These are phyloP conservation scores for Macrotyloma uniflorum DNA, from an alignment of 306 rosid genomes.

Conservation along the genomic window DNA sequence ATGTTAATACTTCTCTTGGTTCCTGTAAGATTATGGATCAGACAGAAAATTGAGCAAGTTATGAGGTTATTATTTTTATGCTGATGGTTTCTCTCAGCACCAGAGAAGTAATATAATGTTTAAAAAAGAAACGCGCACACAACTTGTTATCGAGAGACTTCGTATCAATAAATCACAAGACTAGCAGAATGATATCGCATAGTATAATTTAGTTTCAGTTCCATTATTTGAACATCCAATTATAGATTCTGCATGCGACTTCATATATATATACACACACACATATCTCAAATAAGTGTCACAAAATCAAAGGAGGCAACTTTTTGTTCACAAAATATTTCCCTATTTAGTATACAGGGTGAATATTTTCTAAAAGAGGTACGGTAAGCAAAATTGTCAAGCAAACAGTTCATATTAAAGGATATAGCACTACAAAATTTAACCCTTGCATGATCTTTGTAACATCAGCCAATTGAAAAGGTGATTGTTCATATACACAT, in stretches of 20 bases:
- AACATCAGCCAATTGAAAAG: background rate
- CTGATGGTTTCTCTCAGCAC: background rate
- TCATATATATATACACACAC: no score
- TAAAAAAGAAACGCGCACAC: background rate
- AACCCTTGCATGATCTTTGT: background rate
- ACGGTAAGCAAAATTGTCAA: background rate
- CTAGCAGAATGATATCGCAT: background rate
- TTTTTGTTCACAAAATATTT: background rate
- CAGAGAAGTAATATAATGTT: background rate
- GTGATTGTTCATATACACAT: background rate
- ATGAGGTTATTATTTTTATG: constrained; percentile 8
- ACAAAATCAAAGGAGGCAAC: background rate
- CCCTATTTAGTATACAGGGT: background rate
- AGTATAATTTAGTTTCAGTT: background rate
- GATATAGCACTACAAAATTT: background rate
- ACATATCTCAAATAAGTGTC: background rate
- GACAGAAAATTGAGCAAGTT: constrained; percentile 19
- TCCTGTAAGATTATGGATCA: constrained; percentile 58
- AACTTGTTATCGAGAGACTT: background rate
- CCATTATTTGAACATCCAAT: background rate
- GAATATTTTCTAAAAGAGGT: background rate
- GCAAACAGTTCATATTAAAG: background rate
- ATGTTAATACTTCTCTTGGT: constrained; percentile 52
- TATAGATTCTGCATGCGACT: background rate
- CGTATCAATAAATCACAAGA: background rate